Evolutionary conservation across 345 rosid genomes (phyloP).

Genomic region (Odontarrhena argentea): DNA sequence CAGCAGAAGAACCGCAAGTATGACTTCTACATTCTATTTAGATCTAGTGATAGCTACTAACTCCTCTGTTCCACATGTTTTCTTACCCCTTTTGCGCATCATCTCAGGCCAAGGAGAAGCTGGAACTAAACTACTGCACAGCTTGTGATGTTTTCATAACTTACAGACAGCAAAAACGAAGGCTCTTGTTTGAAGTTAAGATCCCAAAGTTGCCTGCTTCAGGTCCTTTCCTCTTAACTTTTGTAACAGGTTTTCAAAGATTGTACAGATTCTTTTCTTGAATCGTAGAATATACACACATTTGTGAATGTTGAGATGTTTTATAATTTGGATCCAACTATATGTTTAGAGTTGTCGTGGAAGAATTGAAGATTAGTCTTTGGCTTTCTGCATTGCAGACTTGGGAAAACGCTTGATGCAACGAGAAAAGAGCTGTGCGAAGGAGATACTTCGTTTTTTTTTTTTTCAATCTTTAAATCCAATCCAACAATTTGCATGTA

Average conservation of each 20-base stretch:
- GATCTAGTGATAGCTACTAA: conserved; percentile 36
- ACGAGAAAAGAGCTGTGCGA: conserved; percentile 19
- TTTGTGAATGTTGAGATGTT: conserved; percentile 26
- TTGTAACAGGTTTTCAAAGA: conserved; percentile 26
- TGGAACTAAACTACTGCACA: conserved; percentile 33
- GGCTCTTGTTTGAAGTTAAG: conserved; percentile 25
- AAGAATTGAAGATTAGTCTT: conserved; percentile 9
- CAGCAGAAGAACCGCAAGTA: conserved; percentile 98
- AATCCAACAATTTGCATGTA: conserved; percentile 36
- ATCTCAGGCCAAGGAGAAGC: conserved; percentile 43
- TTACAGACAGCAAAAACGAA: conserved; percentile 27
- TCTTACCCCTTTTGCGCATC: conserved; percentile 14
- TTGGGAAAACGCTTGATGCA: conserved; percentile 3
- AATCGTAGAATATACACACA: conserved; percentile 16
- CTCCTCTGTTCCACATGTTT: conserved; percentile 21
- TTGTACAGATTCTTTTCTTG: conserved; percentile 29
- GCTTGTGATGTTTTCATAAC: conserved; percentile 17
- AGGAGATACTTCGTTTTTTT: background rate
- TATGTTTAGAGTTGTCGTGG: conserved; percentile 11
- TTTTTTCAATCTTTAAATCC: conserved; percentile 22
- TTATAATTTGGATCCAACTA: conserved; percentile 12
- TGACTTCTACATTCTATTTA: conserved; percentile 64
- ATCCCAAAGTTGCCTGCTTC: conserved; percentile 30
- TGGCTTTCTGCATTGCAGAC: conserved; percentile 22
- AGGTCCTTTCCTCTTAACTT: conserved; percentile 24